Evolutionary conservation across 306 rosid species (phyloP), one percentile per base, ranked within the genome.

Genomic region (Vachellia pachyceras): DNA sequence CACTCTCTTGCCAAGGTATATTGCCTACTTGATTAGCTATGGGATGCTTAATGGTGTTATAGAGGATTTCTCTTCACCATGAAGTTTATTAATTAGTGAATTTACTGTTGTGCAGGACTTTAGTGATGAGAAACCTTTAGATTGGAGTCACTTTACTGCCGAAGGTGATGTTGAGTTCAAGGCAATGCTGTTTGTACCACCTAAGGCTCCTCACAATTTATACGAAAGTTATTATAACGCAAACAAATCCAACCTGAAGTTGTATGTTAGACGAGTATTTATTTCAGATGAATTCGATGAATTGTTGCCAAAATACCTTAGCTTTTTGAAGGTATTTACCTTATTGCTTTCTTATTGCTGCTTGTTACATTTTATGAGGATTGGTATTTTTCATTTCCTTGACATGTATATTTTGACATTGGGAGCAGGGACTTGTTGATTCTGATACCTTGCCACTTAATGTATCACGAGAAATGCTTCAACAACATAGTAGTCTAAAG

Each of bases 151-250:
- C 88, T 96, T 96, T 71, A 89, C 88, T 10, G 99, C 99, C 36
- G 99, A 96, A 88, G 99, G 99, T n/a, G 98, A 96, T 84, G 98
- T 96, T 15, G 99, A 96, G 89, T 96, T 96, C 91, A 96, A 92
- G 86, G 97, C 99, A 69, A 90, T 94, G 54, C 77, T 96, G 77
- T 96, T 89, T 79, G 95, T 96, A 68, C 99, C 99, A 69, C 98
- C 94, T 72, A 96, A 96, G 87, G 99, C 98, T 83, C 99, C 99
- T 85, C 91, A 90, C 0, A 94, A 96, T 82, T 91, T 96, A 63
- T 96, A 96, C 4, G 99, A 94, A 89, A 92, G 99, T 78, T 96
- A 96, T 85, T 96, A 96, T 73, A 96, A 94, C 52, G 42, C 86
- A 69, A 87, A 93, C 73, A 96, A 96, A 85, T 92, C 99, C 86